Evolutionary conservation across 208 protist species (phyloP).

Genomic region (Trypanosoma melophagium): DNA sequence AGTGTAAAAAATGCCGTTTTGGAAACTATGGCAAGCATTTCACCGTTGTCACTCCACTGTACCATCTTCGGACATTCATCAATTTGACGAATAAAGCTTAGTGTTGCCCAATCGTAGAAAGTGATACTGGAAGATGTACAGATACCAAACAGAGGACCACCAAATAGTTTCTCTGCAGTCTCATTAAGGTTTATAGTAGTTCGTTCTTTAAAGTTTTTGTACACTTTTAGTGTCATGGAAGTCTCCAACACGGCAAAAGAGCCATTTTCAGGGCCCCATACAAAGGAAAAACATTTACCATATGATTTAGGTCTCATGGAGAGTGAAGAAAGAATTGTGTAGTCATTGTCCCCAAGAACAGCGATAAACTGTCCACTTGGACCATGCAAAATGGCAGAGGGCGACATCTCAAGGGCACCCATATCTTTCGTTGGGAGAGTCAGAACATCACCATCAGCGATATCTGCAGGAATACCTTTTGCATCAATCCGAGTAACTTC

Average conservation of each 20-base stretch:
- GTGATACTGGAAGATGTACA: slow-evolving; percentile 63
- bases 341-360: slow-evolving; percentile 96
- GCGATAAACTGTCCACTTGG: slow-evolving; percentile 95
- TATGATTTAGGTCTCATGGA: slow-evolving; percentile 96
- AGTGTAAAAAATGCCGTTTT: slow-evolving; percentile 94
- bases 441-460: slow-evolving; percentile 70
- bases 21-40: slow-evolving; percentile 87
- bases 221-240: slow-evolving; percentile 90
- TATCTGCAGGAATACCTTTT: slow-evolving; percentile 65
- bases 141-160: slow-evolving; percentile 91
- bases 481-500: slow-evolving; percentile 92
- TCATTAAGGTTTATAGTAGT: slow-evolving; percentile 69
- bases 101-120: slow-evolving; percentile 98
- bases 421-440: slow-evolving; percentile 91
- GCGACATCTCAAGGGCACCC: slow-evolving; percentile 93
- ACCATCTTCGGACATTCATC: slow-evolving; percentile 91
- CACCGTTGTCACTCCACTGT: slow-evolving; percentile 92
- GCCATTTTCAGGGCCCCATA: slow-evolving; percentile 90
- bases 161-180: slow-evolving; percentile 77
- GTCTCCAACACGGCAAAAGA: slow-evolving; percentile 94
- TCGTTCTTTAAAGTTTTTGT: slow-evolving; percentile 96
- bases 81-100: slow-evolving; percentile 93
- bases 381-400: slow-evolving; percentile 91
- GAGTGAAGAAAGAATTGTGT: slow-evolving; percentile 97
- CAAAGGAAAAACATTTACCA: slow-evolving; percentile 96